phyloP scores from a whole-genome alignment of 305 asterid genomes.

The Striga hermonthica region DNA sequence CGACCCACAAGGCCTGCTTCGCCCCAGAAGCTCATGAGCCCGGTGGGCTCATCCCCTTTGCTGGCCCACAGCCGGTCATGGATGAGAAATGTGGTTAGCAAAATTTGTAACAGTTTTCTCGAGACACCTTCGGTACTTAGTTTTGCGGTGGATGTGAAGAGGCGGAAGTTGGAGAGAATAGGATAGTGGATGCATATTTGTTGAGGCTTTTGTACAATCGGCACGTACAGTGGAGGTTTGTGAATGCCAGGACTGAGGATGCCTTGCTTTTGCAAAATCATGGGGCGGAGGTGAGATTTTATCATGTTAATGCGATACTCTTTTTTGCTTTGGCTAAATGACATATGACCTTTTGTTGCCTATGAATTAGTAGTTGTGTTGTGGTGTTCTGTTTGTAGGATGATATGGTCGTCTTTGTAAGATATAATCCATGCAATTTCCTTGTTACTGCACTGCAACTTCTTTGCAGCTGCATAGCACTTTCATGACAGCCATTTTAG shows the following conservation, averaged over 20 bases:
- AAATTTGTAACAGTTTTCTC: constrained; percentile 54
- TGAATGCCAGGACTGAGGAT: constrained; percentile 78
- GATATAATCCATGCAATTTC: no score
- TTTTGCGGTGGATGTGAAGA: constrained; percentile 82
- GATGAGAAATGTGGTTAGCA: constrained; percentile 63
- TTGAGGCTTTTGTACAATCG: constrained; percentile 88
- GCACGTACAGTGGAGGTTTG: constrained; percentile 93
- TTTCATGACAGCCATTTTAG: no score
- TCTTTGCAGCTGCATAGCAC: no score
- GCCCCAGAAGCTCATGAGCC: constrained; percentile 54
- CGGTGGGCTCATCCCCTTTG: constrained; percentile 58
- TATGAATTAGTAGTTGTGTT: no score
- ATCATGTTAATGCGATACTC: no score
- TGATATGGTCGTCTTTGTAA: no score
- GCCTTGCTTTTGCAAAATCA: constrained; percentile 64
- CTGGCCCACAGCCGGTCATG: constrained; percentile 69
- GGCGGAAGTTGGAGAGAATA: constrained; percentile 87
- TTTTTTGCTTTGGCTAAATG: no score
- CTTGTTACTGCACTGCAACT: no score
- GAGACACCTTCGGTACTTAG: constrained; percentile 94
- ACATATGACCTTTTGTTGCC: no score
- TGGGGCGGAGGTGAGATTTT: constrained; percentile 67
- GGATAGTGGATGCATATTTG: constrained; percentile 73
- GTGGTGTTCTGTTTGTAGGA: no score
- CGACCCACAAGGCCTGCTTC: constrained; percentile 63